Evolutionary conservation across 106 monocot genomes (phyloP).

Genomic region (Iris macrosiphon): DNA sequence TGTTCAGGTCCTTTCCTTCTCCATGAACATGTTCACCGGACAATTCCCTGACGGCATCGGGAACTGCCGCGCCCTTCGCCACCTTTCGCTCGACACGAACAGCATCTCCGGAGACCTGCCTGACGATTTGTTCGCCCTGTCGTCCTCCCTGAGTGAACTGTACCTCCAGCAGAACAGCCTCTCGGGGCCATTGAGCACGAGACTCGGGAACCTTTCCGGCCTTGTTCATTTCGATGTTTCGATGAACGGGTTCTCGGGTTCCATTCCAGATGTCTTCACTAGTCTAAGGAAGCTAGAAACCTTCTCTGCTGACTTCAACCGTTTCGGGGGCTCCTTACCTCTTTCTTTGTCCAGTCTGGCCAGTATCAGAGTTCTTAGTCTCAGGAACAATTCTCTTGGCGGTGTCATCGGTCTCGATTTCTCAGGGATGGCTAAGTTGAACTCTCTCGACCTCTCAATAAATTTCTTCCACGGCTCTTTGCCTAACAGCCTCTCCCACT

Average conservation of each 20-base stretch:
- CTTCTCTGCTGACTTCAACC: slow-evolving; percentile 23
- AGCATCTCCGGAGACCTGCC: slow-evolving; percentile 36
- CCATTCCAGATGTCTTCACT: slow-evolving; percentile 39
- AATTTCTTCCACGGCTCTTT: slow-evolving; percentile 42
- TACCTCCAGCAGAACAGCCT: slow-evolving; percentile 39
- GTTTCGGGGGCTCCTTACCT: slow-evolving; percentile 32
- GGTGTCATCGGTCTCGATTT: slow-evolving; percentile 41
- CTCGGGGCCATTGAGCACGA: slow-evolving; percentile 20
- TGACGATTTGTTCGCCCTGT: slow-evolving; percentile 37
- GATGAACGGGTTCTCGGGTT: slow-evolving; percentile 30
- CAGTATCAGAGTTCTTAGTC: slow-evolving; percentile 18
- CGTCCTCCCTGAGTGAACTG: slow-evolving; percentile 19
- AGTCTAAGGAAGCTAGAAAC: slow-evolving; percentile 25
- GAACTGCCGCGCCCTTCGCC: slow-evolving; percentile 30
- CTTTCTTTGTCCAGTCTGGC: slow-evolving; percentile 34
- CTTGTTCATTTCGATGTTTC: slow-evolving; percentile 54
- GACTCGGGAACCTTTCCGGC: slow-evolving; percentile 38
- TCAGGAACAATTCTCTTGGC: slow-evolving; percentile 53
- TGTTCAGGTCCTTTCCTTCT: slow-evolving; percentile 29
- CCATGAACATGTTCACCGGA: slow-evolving; percentile 37
- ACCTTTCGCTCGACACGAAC: slow-evolving; percentile 37
- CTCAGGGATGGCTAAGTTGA: slow-evolving; percentile 18
- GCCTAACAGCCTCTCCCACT: slow-evolving; percentile 29
- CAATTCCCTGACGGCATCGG: slow-evolving; percentile 34
- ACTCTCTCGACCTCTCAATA: slow-evolving; percentile 38